Evolutionary conservation across 2,329 filamentous ascomycete species (phyloP), one percentile per base, ranked within the genome.

Genomic region (Emmonsia crescens): DNA sequence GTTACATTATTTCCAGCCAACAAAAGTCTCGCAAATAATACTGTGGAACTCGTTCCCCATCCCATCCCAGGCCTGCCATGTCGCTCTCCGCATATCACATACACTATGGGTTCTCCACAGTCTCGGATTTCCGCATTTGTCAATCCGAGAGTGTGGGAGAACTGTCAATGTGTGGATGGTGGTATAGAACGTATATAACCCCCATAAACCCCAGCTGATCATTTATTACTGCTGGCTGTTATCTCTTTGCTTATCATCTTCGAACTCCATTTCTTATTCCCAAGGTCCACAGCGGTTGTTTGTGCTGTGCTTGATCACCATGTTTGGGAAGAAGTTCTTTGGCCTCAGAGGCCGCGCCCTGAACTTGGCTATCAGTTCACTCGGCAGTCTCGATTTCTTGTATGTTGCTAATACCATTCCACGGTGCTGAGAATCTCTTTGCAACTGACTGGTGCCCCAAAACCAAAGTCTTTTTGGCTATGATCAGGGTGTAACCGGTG

Each of bases 401-500:
- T 56, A 54, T 24, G 49, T 57, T 31, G 5, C 21, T 29, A 51
- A 38, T 38, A 6, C 27, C 16, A n/a, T 52, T 19, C 14, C 27
- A 33, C 14, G 12, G 16, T 31, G 1, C 12, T 33, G 9, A 24
- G n/a, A 14, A 0, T 31, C 27, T 19, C 1, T 19, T 29, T 29
- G 24, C 24, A 51, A 52, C 49, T 52, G 16, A 52, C 19, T 12
- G 12, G 21, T 49, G 21, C 2, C 6, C 4, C 29, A 12, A n/a
- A 31, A 10, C 10, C 21, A 57, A 40, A 59, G 55, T 64, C 69
- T 77, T 0, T 75, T 75, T 51, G 73, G 74, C 57, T 77, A 76
- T 64, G 75, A 74, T 63, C 73, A 71, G 67, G 77, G 76, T 70
- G 76, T 79, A 5, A 75, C 76, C 33, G 77, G 77, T 54, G 77